Evolutionary conservation across 331 rosid genomes (phyloP), one percentile per base, ranked within the genome.

Genomic region (Pyrus hybrid): DNA sequence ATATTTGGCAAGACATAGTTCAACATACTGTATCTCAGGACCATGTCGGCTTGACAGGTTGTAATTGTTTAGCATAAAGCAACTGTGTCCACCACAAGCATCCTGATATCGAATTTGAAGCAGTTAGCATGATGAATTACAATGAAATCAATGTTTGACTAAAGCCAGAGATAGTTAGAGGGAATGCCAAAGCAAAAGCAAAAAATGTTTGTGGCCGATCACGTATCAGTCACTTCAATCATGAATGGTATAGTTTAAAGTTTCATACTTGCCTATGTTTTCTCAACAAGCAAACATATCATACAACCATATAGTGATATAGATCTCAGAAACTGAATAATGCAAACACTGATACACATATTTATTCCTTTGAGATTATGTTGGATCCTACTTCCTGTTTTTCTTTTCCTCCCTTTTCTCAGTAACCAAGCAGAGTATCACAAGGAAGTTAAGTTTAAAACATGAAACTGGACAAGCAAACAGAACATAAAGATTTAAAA

Each of bases 21-120:
- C 32, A 77, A 72, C 95, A 54, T 87, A 94, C 97, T 84, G 72
- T 68, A 94, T 90, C 82, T 87, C 88, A 35, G 96, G 87, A 76
- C 80, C 89, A 67, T 75, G 76, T 83, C 64, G 84, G 78, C 85
- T 84, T 64, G 93, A 86, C 45, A 76, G 74, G 8, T 80, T 82
- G 87, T 82, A 65, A 84, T 90, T 94, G 83, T 79, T 81, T 13
- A 92, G 78, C 72, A 83, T 79, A 79, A 94, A 94, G 86, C 97
- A 94, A 83, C 92, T 87, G 71, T 77, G 87, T 72, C 97, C 96
- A 8, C 87, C 88, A 76, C 97, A 94, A 74, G 63, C 89, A 76
- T 90, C 99, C 97, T 92, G 88, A 62, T 63, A 75, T 80, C 6
- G 20, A 25, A 70, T 75, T 51, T 63, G 41, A 70, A 64, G 58